phyloP scores from a whole-genome alignment of 23 red algal genomes.

The Gracilaria gracilis region DNA sequence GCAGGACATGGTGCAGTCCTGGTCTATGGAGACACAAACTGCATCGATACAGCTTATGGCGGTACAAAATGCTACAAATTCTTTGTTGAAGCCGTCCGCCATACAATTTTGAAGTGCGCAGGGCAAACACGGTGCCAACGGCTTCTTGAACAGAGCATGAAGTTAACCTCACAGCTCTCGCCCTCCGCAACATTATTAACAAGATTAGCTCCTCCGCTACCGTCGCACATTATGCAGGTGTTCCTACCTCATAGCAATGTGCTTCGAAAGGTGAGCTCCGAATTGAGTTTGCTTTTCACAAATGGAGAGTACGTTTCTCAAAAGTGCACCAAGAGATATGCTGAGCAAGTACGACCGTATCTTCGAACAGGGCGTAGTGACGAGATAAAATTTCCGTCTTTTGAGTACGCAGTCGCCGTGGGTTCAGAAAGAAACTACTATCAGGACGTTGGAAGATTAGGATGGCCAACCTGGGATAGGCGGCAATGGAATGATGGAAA shows the following conservation, averaged over 20 bases:
- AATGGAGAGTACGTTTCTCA: conserved; percentile 22
- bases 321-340: conserved; percentile 11
- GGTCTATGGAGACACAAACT: conserved; percentile 89
- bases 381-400: background rate
- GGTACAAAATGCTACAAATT: conserved; percentile 67
- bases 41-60: conserved; percentile 78
- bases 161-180: conserved; percentile 3
- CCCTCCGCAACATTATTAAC: conserved; percentile 12
- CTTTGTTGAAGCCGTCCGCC: conserved; percentile 57
- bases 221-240: background rate
- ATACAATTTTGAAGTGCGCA: conserved; percentile 61
- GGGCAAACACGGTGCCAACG: background rate
- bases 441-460: background rate
- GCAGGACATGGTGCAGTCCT: conserved; percentile 63
- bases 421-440: conserved; percentile 48
- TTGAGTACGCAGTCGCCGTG: conserved; percentile 25
- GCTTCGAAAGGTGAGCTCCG: background rate
- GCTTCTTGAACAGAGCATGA: conserved; percentile 37
- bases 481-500: conserved; percentile 9
- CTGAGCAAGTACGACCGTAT: background rate
- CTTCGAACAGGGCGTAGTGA: background rate
- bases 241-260: conserved; percentile 59
- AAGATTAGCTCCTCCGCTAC: conserved; percentile 36
- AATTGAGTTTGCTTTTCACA: background rate
- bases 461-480: conserved; percentile 6